phyloP scores from a whole-genome alignment of 164 flowering plant genomes.

The Dillenia suffruticosa region DNA sequence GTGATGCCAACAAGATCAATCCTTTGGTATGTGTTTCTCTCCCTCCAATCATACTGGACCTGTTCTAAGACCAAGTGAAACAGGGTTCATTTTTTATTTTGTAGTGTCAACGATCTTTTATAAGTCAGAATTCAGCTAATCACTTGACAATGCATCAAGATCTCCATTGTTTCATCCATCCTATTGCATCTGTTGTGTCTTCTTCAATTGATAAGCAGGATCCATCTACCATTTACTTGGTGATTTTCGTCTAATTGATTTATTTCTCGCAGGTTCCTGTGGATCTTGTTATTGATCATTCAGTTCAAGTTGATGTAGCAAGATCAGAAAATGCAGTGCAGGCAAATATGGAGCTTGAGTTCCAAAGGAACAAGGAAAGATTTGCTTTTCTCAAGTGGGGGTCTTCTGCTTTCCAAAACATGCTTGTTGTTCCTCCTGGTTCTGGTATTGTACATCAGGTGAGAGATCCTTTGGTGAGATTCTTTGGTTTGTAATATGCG shows the following conservation, averaged over 20 bases:
- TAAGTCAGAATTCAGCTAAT: too few relatives aligned
- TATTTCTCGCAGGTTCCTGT: conserved; percentile 77
- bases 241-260: too few relatives aligned
- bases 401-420: conserved; percentile 76
- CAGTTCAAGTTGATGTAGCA: conserved; percentile 94
- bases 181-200: too few relatives aligned
- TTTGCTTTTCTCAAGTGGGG: conserved; percentile 95
- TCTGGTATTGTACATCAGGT: conserved; percentile 97
- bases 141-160: too few relatives aligned
- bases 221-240: too few relatives aligned
- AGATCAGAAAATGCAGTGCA: conserved; percentile 90
- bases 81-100: too few relatives aligned
- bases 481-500: too few relatives aligned
- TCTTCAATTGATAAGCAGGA: too few relatives aligned
- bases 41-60: background rate
- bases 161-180: too few relatives aligned
- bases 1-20: conserved; percentile 87
- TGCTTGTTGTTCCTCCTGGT: conserved; percentile 98
- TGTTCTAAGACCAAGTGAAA: too few relatives aligned
- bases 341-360: conserved; percentile 89
- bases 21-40: conserved; percentile 59
- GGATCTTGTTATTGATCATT: conserved; percentile 94
- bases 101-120: too few relatives aligned
- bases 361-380: conserved; percentile 87
- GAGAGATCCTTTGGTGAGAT: too few relatives aligned